These are phyloP conservation scores for Sonneratia alba DNA, from an alignment of 345 rosid species.

Conservation along the genomic window DNA sequence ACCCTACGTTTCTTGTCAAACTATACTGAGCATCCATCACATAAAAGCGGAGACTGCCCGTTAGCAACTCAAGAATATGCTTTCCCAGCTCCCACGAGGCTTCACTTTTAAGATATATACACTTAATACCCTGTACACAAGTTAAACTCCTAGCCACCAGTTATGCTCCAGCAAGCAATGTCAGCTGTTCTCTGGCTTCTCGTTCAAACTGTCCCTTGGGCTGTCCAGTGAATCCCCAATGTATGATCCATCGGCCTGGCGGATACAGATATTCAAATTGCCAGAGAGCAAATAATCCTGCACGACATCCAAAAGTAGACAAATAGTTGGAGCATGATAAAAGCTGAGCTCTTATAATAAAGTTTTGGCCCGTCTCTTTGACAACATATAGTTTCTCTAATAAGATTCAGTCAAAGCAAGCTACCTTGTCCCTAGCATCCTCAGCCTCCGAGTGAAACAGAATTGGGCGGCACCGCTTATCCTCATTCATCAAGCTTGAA, in stretches of 20 bases:
- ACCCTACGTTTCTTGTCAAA: not conserved
- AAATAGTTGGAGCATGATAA: not conserved
- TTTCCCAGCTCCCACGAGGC: too few species aligned
- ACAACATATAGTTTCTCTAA: not conserved
- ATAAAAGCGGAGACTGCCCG: conserved; percentile 42
- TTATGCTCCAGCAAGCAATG: conserved; percentile 4
- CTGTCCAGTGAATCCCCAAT: conserved; percentile 49
- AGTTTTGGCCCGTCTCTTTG: not conserved
- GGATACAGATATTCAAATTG: conserved; percentile 54
- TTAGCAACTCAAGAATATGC: conserved; percentile 16
- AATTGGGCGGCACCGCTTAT: conserved; percentile 71
- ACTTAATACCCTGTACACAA: not conserved
- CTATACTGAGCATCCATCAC: conserved; percentile 28
- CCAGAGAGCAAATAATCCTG: conserved; percentile 28
- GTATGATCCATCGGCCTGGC: conserved; percentile 77
- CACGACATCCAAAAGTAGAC: not conserved
- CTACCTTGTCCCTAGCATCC: conserved; percentile 57
- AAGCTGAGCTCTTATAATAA: not conserved
- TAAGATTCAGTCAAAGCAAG: not conserved
- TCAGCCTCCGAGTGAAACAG: conserved; percentile 65
- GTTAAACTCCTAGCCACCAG: not conserved
- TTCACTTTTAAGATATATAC: not conserved
- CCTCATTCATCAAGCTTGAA: conserved; percentile 83
- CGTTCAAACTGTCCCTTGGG: conserved; percentile 32
- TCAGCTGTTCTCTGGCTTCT: conserved; percentile 27